Base-by-base conservation (phyloP, 2,329 filamentous ascomycete genomes). In the Fonsecaea nubica region DNA sequence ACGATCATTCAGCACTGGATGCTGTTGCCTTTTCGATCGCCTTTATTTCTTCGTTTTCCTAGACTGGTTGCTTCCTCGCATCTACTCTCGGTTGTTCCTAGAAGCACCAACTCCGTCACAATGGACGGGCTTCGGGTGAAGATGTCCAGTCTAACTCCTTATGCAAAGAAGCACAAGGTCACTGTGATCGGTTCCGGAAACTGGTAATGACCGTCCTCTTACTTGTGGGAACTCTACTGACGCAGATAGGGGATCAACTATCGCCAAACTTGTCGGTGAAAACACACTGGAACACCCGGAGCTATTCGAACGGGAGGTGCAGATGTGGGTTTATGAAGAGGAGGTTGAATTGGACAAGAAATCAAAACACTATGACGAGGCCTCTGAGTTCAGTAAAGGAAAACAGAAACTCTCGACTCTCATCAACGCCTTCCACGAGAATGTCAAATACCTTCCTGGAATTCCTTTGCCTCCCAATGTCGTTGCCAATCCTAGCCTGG, bases 241-340 rank as follows among this genome's bases (percentile, higher is more conserved):
- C 30, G 50, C 40, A 9, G 32, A 25, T 67, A 95, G 92, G 93
- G 95, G 95, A 74, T 97, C 93, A 67, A 96, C 95, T 66, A 97
- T 99, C 80, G 89, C 93, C 77, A 99, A 99, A 82, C 96, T 99
- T 69, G 87, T 97, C 60, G 93, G 93, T 73, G 94, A 99, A 80
- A 99, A 96, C 81, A 91, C 92, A 42, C 87, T 86, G 69, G 88
- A 86, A 71, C 85, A 97, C 80, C 85, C 89, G 9, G 86, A 92
- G 35, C 77, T 97, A 53, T 99, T 98, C 77, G 92, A 98, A 76
- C 83, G 90, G 77, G 84, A 92, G 69, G 93, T 99, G 60, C 92
- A 96, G 80, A 98, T 99, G 95, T 99, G 95, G 95, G 96, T 99
- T 75, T 97, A 89, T 77, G 95, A 99, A 80, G 95, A 99, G 80